Percentiles rank a stretch among this genome's conserved stretches.
Evolutionary conservation across 2,329 filamentous ascomycete species (phyloP).

Genomic region (Curvularia verruculosa): DNA sequence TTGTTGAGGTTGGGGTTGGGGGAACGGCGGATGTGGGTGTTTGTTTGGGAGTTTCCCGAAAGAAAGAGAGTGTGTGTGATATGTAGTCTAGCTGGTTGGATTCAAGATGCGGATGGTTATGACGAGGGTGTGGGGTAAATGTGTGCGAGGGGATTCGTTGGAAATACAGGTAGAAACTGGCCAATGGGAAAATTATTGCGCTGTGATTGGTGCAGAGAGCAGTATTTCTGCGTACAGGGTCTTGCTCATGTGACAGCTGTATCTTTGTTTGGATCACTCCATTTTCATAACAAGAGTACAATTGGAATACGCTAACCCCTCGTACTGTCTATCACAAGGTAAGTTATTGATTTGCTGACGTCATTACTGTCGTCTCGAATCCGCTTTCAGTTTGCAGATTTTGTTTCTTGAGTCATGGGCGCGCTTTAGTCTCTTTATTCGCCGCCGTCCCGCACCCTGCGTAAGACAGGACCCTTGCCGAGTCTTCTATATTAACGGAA

Average conservation of each 20-base stretch:
- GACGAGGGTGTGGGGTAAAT: conserved; percentile 19
- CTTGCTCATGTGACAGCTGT: not conserved
- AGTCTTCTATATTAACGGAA: conserved; percentile 26
- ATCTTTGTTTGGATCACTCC: too few relatives aligned
- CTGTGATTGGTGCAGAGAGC: not conserved
- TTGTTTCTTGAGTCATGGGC: conserved; percentile 31
- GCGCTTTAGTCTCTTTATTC: conserved; percentile 13
- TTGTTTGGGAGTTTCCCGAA: too few relatives aligned
- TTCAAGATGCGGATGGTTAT: not conserved
- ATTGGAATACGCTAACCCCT: not conserved
- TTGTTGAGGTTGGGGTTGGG: conserved; percentile 40
- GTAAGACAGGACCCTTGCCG: conserved; percentile 18
- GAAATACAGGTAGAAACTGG: not conserved
- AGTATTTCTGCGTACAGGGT: not conserved
- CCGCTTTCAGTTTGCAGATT: conserved; percentile 12
- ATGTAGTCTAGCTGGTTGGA: not conserved
- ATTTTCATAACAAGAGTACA: too few relatives aligned
- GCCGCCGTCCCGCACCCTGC: not conserved
- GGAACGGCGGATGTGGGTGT: not conserved
- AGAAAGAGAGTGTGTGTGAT: too few relatives aligned
- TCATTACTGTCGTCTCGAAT: conserved; percentile 1
- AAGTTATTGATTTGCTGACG: too few relatives aligned
- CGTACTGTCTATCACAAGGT: too few relatives aligned
- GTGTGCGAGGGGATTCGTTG: not conserved
- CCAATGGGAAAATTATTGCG: conserved; percentile 22